Percentiles rank a stretch among this genome's conserved stretches.
Conservation (phyloP, 1,284 basidiomycete species). For the Heliocybe sulcata region DNA sequence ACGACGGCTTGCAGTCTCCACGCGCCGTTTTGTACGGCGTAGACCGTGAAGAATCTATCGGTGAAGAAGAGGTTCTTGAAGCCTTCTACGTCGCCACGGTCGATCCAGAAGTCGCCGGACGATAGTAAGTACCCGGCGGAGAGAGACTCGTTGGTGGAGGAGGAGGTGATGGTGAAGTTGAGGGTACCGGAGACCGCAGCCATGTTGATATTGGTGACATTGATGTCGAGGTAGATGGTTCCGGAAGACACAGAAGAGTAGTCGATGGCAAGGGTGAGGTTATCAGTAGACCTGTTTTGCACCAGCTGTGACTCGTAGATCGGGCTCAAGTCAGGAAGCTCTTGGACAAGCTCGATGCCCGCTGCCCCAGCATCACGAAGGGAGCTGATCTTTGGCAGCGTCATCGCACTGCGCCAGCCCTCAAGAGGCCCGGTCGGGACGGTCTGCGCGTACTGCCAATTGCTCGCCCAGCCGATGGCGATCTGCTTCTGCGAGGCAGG, state of each 20-base stretch:
- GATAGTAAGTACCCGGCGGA: background rate
- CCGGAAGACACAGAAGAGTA: background rate
- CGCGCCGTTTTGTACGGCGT: too few relatives aligned
- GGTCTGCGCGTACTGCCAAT: constrained; percentile 29
- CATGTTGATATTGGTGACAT: background rate
- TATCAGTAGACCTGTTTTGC: background rate
- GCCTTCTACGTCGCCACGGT: background rate
- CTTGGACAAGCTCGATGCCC: background rate
- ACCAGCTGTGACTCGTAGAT: background rate
- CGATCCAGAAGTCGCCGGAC: background rate
- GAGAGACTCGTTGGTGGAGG: background rate
- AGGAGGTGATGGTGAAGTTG: background rate
- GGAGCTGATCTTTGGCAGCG: background rate
- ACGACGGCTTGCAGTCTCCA: too few relatives aligned
- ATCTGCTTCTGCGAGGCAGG: constrained; percentile 15
- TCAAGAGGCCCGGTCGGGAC: constrained; percentile 20
- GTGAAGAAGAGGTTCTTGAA: background rate
- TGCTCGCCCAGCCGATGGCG: constrained; percentile 28
- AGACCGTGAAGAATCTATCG: too few relatives aligned
- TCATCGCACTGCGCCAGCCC: constrained; percentile 27
- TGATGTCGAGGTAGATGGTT: background rate
- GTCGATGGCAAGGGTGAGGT: background rate
- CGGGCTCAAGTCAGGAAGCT: background rate
- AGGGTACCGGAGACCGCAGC: background rate
- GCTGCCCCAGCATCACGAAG: background rate